Base-by-base conservation (phyloP, 371 early-diverging fungal genomes). In the Actinomucor elegans region DNA sequence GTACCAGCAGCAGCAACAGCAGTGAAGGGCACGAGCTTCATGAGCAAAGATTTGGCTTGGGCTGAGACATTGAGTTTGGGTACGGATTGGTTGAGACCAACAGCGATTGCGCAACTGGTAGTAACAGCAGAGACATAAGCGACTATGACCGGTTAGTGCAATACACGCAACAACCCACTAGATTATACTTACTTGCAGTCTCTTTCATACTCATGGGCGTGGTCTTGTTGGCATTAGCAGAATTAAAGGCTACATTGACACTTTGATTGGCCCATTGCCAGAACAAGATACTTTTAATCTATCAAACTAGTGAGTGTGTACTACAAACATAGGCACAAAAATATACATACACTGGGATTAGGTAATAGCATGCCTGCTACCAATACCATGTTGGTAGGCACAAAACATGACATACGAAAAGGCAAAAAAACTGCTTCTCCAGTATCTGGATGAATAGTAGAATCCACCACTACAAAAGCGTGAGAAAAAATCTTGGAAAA, bases 201-300 rank as follows among this genome's bases (percentile, higher is more conserved):
- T 92, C 93, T 27, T 77, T 68, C 46, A 81, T 55, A 57, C 77
- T 68, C 91, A 92, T 87, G 38, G 80, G 77, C 1, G 85, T 87
- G 4, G 91, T 86, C 67, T 92, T 92, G 73, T 93, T 93, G 12
- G 92, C 90, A 62, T 93, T 92, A 34, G 81, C 80, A 45, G 84
- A 92, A 71, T 93, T 93, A 70, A 93, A 85, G 5, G 91, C 92
- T 6, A 91, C 90, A 65, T 92, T 93, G 41, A 87, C 84, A 41
- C 79, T 79, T 64, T 93, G 92, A 66, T 93, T 92, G 43, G 85
- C 67, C 92, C 90, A 92, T 62, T 92, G 92, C 89, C 91, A 91
- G 64, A 89, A 89, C 29, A 91, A 51, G 53, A 91, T 87, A 28
- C 73, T 75, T 37, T 75, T 80, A 21, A 78, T 83, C 85, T 85